Evolutionary conservation across 106 monocot genomes (phyloP), one percentile per base, ranked within the genome.

Genomic region (Dendrobium nobile): DNA sequence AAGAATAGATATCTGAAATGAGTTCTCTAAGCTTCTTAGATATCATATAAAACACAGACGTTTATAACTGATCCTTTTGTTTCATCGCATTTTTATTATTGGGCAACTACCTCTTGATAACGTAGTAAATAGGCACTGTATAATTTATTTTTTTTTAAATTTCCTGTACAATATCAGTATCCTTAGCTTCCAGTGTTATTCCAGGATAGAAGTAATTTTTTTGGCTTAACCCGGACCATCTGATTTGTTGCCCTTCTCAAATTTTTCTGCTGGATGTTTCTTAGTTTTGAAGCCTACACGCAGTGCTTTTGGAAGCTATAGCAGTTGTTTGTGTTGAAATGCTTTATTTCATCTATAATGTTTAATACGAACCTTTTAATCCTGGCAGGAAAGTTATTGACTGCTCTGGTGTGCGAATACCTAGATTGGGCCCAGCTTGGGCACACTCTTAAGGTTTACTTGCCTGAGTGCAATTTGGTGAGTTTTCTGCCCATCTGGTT

Each of bases 401-500:
- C 93, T 27, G 93, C 96, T 78, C 79, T 96, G 47, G 80, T 96
- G 33, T 86, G 90, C 79, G 96, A 96, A 80, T 96, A 96, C 79
- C 79, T 96, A 64, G 96, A 96, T 47, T 96, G 96, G 96, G 93
- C 96, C 5, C 90, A 96, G 79, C 85, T 96, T 48, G 85, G 90
- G 33, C 96, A 96, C 80, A 90, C 96, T 0, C 88, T 93, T 40
- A 96, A 96, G 86, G 96, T 96, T 80, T 96, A 96, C 78, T 82
- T 93, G 76, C 96, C 96, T 47, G 96, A 96, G 77, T 96, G 93
- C 80, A 96, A 96, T 80, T 88, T 96, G 93, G 96, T 96, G 93
- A 87, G 43, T 9, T 41, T 85, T 4, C 73, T 77, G 37, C 37
- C 44, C 2, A 42, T 77, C 20, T 37, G 43, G 47, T 86, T 77